Conservation (phyloP, 352 stramenopile genomes). For the Globisporangium heterothallicum region DNA sequence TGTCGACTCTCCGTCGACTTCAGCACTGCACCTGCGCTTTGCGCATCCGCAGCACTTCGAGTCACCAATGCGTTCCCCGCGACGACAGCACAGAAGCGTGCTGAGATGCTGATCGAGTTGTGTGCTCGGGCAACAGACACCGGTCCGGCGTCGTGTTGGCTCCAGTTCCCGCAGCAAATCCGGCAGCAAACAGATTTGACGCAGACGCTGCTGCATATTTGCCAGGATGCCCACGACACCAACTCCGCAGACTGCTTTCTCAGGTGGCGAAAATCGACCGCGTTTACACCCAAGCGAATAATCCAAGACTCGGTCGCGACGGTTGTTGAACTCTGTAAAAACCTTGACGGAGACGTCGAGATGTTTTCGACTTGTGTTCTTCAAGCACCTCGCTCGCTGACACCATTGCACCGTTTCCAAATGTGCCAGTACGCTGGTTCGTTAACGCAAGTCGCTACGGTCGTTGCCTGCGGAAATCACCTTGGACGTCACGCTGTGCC, state of each 20-base stretch:
- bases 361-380: slow-evolving; percentile 28
- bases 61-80: slow-evolving; percentile 10
- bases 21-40: slow-evolving; percentile 16
- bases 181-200: slow-evolving; percentile 19
- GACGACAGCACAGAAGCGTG: slow-evolving; percentile 7
- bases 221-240: slow-evolving; percentile 23
- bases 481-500: slow-evolving; percentile 18
- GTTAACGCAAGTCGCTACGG: slow-evolving; percentile 10
- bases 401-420: slow-evolving; percentile 17
- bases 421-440: slow-evolving; percentile 20
- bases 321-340: slow-evolving; percentile 14
- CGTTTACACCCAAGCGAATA: slow-evolving; percentile 16
- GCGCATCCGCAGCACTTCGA: slow-evolving; percentile 25
- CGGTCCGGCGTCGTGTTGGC: slow-evolving; percentile 48
- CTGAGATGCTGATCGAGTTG: slow-evolving; percentile 21
- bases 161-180: slow-evolving; percentile 19
- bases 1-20: slow-evolving; percentile 7
- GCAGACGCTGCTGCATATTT: slow-evolving; percentile 26
- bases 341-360: slow-evolving; percentile 13
- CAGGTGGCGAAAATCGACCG: slow-evolving; percentile 26
- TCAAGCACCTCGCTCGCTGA: slow-evolving; percentile 17
- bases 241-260: slow-evolving; percentile 29
- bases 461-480: slow-evolving; percentile 21
- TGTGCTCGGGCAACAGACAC: slow-evolving; percentile 14
- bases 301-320: slow-evolving; percentile 7